These are phyloP conservation scores for Fusarium austroafricanum DNA, from an alignment of 2,329 filamentous ascomycete genomes.

Conservation along the genomic window DNA sequence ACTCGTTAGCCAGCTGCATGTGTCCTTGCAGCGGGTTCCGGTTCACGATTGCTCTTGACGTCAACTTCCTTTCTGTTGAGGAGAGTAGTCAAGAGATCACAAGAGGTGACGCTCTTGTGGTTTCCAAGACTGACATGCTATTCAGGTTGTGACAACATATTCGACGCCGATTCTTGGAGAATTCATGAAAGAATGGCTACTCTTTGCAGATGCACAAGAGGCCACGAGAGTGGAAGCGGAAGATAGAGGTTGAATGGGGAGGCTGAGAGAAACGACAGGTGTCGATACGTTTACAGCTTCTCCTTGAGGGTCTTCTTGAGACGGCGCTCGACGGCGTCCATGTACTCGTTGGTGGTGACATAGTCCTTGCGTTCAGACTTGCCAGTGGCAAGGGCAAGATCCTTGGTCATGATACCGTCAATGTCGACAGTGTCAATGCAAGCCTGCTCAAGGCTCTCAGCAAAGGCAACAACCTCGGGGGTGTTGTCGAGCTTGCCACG, in stretches of 20 bases:
- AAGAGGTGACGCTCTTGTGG: slow-evolving; percentile 18
- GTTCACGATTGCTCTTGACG: slow-evolving; percentile 37
- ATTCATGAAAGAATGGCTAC: slow-evolving; percentile 29
- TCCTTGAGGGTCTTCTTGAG: slow-evolving; percentile 83
- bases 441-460: slow-evolving; percentile 90
- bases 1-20: slow-evolving; percentile 34
- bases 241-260: slow-evolving; percentile 13
- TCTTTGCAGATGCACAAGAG: slow-evolving; percentile 28
- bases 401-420: slow-evolving; percentile 99
- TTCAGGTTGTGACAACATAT: slow-evolving; percentile 27
- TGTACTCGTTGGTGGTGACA: slow-evolving; percentile 92
- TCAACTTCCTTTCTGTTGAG: slow-evolving; percentile 16
- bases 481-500: slow-evolving; percentile 92
- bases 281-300: slow-evolving; percentile 69
- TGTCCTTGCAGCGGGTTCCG: slow-evolving; percentile 27
- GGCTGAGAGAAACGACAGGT: slow-evolving; percentile 10
- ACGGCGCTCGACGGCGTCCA: slow-evolving; percentile 90
- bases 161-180: slow-evolving; percentile 19
- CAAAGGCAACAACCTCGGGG: slow-evolving; percentile 91
- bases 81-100: slow-evolving; percentile 2
- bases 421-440: slow-evolving; percentile 94
- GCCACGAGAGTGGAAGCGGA: slow-evolving; percentile 23
- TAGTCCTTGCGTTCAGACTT: slow-evolving; percentile 86
- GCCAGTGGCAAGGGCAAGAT: slow-evolving; percentile 93
- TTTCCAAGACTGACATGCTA: slow-evolving; percentile 24